Conservation (phyloP, 257 asterid species). For the Petunia secreta region DNA sequence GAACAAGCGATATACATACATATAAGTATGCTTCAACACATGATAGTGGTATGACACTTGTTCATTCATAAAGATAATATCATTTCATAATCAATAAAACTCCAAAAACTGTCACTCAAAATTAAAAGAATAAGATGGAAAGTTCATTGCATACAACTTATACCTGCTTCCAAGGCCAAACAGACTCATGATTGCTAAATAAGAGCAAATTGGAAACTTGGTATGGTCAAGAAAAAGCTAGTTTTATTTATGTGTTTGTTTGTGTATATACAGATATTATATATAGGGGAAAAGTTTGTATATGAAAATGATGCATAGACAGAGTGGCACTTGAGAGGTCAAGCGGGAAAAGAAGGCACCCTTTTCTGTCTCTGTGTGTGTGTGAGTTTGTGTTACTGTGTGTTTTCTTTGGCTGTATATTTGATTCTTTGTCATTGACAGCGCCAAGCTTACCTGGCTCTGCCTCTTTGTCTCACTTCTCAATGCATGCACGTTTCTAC, state of each 20-base stretch:
- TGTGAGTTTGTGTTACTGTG: background rate
- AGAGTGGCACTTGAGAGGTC: background rate
- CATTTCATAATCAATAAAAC: too few relatives aligned
- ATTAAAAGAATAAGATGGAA: background rate
- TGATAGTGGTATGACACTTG: too few relatives aligned
- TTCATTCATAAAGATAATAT: too few relatives aligned
- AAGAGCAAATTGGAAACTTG: background rate
- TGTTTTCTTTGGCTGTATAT: background rate
- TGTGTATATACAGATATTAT: too few relatives aligned
- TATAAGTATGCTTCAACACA: too few relatives aligned
- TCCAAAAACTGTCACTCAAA: too few relatives aligned
- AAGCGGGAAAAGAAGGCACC: background rate
- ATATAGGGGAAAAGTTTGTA: background rate
- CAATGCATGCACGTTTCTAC: background rate
- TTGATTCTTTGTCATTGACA: background rate
- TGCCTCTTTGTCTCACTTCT: background rate
- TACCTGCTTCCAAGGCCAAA: constrained; percentile 86
- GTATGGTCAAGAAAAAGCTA: background rate
- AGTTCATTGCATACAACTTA: background rate
- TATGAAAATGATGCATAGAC: background rate
- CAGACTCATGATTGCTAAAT: constrained; percentile 63
- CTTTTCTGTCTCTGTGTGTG: background rate
- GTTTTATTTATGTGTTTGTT: too few relatives aligned
- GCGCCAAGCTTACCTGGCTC: background rate
- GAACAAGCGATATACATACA: too few relatives aligned